Evolutionary conservation across 345 rosid genomes (phyloP), one percentile per base, ranked within the genome.

Genomic region (Gossypium mustelinum): DNA sequence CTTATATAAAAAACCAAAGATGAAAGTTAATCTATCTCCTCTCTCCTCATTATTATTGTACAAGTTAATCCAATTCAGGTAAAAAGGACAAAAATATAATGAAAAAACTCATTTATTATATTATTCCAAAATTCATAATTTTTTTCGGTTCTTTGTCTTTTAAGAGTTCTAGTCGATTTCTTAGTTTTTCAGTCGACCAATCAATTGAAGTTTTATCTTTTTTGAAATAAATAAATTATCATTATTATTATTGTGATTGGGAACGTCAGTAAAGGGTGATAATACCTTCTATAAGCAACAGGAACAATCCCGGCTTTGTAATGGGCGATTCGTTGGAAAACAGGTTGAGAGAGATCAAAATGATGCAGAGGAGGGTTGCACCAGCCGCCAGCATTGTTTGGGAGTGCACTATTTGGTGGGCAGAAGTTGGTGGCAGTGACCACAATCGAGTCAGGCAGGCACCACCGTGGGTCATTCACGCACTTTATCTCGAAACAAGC

Each of bases 261-360:
- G 17, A 14, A 51, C 6, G n/a, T 13, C 5, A 51, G 17, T 51
- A 51, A 13, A 56, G 2, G 20, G 2, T 2, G 12, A 29, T 7
- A 13, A 29, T 81, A 87, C 91, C 91, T 88, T 80, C 88, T 63
- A 78, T 89, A 89, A 67, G 88, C 71, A 4, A 87, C 89, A 9
- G 93, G 91, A 22, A 89, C 86, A 70, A 89, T 87, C 56, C 91
- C 93, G 44, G 91, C 90, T 77, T 77, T 84, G 79, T 84, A 82
- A 1, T 81, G 83, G 43, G 91, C 88, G 67, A 89, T 89, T 66
- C 45, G 70, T 45, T 66, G 70, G 70, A 44, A 66, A 66, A 66
- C 70, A 44, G 70, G 52, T 11, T 45, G 70, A 24, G 70, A 44
- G 34, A 66, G 70, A 44, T 66, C 70, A 44, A 66, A 66, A 47